Evolutionary conservation across 192 early-diverging fungal genomes (phyloP).

Genomic region (Paraglomus brasilianum): DNA sequence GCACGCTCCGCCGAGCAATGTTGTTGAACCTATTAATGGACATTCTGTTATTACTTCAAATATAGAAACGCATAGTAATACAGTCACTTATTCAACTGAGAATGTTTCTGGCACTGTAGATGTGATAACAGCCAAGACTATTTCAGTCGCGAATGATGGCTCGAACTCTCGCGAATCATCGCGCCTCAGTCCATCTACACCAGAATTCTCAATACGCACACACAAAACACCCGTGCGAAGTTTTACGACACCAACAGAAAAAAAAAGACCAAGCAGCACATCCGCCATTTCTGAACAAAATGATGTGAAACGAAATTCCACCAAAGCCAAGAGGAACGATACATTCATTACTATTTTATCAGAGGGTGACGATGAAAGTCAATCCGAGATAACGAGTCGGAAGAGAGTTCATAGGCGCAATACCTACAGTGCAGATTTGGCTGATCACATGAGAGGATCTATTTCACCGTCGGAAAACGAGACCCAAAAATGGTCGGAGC

Average conservation of each 20-base stretch:
- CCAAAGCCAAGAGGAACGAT: constrained; percentile 12
- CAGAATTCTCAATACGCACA: not conserved
- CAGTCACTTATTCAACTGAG: not conserved
- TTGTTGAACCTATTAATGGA: constrained; percentile 23
- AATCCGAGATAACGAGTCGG: not conserved
- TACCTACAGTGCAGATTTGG: constrained; percentile 46
- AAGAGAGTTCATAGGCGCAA: constrained; percentile 39
- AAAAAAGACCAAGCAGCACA: constrained; percentile 25
- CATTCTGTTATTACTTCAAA: not conserved
- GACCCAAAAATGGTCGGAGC: constrained; percentile 28
- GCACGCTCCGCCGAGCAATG: constrained; percentile 19
- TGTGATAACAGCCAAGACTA: not conserved
- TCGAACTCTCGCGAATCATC: not conserved
- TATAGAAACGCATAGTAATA: constrained; percentile 2
- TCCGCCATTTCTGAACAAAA: constrained; percentile 11
- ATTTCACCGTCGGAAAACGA: not conserved
- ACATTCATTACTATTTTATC: not conserved
- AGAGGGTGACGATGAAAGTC: not conserved
- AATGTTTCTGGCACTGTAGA: not conserved
- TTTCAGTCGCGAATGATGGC: not conserved
- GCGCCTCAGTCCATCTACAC: not conserved
- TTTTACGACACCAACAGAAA: constrained; percentile 12
- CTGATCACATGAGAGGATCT: not conserved
- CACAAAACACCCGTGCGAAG: constrained; percentile 1
- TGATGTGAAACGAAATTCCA: constrained; percentile 6